Evolutionary conservation across 1,284 basidiomycete genomes (phyloP).

Genomic region (Neolentinus lepideus): DNA sequence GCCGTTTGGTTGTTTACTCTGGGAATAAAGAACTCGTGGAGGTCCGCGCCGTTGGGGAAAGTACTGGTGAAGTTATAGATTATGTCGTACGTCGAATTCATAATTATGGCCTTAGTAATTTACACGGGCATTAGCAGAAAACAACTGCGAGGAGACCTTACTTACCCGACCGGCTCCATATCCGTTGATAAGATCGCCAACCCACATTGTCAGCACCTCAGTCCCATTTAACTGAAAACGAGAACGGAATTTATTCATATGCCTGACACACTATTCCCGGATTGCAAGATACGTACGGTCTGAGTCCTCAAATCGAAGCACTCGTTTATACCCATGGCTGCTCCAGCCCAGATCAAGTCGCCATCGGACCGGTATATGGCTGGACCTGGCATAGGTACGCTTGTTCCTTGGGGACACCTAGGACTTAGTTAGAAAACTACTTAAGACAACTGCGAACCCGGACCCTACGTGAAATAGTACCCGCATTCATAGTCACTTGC

Average conservation of each 20-base stretch:
- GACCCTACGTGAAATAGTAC: slow-evolving; percentile 1
- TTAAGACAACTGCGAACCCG: not conserved
- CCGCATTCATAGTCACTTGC: slow-evolving; percentile 1
- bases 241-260: not conserved
- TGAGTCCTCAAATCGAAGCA: slow-evolving; percentile 2
- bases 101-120: not conserved
- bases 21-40: slow-evolving; percentile 1
- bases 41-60: not conserved
- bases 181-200: not conserved
- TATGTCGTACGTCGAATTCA: slow-evolving; percentile 2
- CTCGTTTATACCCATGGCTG: not conserved
- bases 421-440: not conserved
- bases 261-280: too few relatives aligned
- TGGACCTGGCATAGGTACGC: slow-evolving; percentile 1
- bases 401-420: not conserved
- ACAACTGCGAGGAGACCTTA: not conserved
- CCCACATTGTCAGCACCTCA: slow-evolving; percentile 1
- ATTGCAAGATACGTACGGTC: not conserved
- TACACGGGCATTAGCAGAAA: not conserved
- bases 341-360: not conserved
- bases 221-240: slow-evolving; percentile 1
- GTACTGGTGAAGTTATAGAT: slow-evolving; percentile 1
- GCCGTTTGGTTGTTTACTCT: not conserved
- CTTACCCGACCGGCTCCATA: not conserved
- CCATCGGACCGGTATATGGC: not conserved